Conservation (phyloP, 23 red algal species). For the Gracilaria gracilis region DNA sequence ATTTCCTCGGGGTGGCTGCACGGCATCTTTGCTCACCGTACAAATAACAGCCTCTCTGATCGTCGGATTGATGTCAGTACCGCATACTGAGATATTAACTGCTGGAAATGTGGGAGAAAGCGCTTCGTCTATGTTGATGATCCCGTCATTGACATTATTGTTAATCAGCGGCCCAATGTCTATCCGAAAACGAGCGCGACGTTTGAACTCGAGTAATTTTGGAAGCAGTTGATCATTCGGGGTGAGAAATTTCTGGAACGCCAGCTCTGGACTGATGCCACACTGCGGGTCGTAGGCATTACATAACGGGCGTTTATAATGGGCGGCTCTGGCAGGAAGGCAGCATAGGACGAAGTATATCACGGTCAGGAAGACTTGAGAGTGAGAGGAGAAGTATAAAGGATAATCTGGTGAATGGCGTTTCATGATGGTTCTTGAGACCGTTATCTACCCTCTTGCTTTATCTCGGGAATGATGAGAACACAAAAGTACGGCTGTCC, state of each 20-base stretch:
- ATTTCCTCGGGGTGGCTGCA: constrained; percentile 12
- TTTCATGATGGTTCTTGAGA: too few relatives aligned
- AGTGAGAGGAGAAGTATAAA: too few relatives aligned
- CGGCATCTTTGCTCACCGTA: neutral
- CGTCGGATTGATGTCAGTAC: neutral
- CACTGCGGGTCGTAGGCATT: constrained; percentile 1
- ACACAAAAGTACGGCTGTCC: too few relatives aligned
- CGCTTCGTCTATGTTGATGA: neutral
- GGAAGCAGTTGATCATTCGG: constrained; percentile 8
- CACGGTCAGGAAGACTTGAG: too few relatives aligned
- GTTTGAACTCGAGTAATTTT: neutral
- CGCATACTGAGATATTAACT: constrained; percentile 5
- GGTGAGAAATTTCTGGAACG: neutral
- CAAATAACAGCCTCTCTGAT: constrained; percentile 1
- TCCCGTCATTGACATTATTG: neutral
- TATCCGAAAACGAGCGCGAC: neutral
- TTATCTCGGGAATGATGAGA: too few relatives aligned
- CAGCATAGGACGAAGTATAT: too few relatives aligned
- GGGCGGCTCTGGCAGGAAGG: too few relatives aligned
- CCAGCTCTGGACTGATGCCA: neutral
- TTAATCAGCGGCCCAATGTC: neutral
- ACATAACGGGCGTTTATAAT: neutral
- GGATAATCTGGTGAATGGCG: too few relatives aligned
- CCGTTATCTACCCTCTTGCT: too few relatives aligned
- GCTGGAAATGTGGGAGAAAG: neutral